These are phyloP conservation scores for Solanum okadae DNA, from an alignment of 257 asterid genomes.

Conservation along the genomic window DNA sequence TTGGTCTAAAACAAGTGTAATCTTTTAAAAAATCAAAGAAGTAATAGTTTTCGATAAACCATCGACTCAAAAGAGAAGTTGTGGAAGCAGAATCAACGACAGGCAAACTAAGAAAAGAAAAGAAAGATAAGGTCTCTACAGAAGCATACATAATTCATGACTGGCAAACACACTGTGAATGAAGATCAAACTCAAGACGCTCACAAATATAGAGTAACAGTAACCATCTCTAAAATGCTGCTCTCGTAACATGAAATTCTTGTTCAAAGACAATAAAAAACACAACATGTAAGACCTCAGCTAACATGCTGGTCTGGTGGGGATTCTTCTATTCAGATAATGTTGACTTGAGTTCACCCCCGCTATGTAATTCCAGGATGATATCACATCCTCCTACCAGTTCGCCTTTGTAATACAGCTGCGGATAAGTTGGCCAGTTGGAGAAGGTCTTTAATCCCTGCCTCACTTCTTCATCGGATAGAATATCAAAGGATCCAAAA, in stretches of 20 bases:
- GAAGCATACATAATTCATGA: not conserved
- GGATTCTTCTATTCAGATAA: constrained; percentile 40
- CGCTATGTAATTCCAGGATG: constrained; percentile 55
- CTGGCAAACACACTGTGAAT: not conserved
- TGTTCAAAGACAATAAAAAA: not conserved
- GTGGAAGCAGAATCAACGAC: not conserved
- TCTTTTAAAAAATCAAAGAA: no score
- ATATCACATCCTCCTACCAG: constrained; percentile 84
- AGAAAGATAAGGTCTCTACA: not conserved
- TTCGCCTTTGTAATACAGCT: constrained; percentile 89
- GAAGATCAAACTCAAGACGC: not conserved
- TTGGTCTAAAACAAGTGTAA: not conserved
- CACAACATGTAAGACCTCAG: not conserved
- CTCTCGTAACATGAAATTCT: not conserved
- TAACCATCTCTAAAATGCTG: not conserved
- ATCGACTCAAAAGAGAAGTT: not conserved
- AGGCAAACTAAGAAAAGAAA: not conserved
- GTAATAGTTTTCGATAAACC: no score
- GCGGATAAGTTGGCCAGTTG: constrained; percentile 98
- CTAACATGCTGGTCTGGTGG: not conserved
- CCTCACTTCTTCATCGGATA: constrained; percentile 79
- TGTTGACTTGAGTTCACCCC: constrained; percentile 64
- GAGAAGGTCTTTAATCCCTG: constrained; percentile 80
- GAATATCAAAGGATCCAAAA: constrained; percentile 83
- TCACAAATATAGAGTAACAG: not conserved